Percentiles rank a stretch among this genome's conserved stretches.
These are phyloP conservation scores for Cytospora paraplurivora DNA, from an alignment of 2,329 filamentous ascomycete species.

Conservation along the genomic window DNA sequence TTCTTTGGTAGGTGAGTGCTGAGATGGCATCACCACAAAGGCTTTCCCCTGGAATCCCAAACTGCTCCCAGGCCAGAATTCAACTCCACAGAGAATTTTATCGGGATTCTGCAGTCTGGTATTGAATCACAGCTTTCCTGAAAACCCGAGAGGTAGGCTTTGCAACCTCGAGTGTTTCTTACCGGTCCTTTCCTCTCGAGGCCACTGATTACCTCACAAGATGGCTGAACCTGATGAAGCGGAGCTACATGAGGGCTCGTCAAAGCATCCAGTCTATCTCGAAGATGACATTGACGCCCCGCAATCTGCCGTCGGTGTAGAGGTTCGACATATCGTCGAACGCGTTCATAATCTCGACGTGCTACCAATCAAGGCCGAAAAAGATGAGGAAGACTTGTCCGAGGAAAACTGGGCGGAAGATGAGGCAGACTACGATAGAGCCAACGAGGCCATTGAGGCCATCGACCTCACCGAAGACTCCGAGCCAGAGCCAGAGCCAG, in stretches of 20 bases:
- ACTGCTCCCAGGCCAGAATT: too few relatives aligned
- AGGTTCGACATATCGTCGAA: slow-evolving; percentile 10
- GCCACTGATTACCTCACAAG: neutral
- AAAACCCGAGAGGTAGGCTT: neutral
- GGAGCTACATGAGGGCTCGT: neutral
- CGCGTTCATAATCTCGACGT: slow-evolving; percentile 6
- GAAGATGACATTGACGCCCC: slow-evolving; percentile 3
- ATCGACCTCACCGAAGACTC: slow-evolving; percentile 17
- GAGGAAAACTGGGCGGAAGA: slow-evolving; percentile 24
- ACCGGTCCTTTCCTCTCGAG: neutral
- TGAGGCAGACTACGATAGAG: slow-evolving; percentile 23
- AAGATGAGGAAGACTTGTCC: slow-evolving; percentile 15
- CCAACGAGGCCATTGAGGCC: slow-evolving; percentile 4
- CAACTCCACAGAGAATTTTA: too few relatives aligned
- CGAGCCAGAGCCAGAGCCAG: neutral
- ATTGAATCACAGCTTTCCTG: too few relatives aligned
- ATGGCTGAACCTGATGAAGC: neutral
- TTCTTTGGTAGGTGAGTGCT: too few relatives aligned
- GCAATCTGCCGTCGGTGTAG: neutral
- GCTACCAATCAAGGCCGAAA: slow-evolving; percentile 15
- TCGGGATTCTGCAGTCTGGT: too few relatives aligned
- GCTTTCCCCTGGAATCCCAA: too few relatives aligned
- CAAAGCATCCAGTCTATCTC: slow-evolving; percentile 5
- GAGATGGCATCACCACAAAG: too few relatives aligned
- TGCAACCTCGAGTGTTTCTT: neutral